Conservation (phyloP, 768 basidiomycete genomes). For the Coprinellus micaceus region DNA sequence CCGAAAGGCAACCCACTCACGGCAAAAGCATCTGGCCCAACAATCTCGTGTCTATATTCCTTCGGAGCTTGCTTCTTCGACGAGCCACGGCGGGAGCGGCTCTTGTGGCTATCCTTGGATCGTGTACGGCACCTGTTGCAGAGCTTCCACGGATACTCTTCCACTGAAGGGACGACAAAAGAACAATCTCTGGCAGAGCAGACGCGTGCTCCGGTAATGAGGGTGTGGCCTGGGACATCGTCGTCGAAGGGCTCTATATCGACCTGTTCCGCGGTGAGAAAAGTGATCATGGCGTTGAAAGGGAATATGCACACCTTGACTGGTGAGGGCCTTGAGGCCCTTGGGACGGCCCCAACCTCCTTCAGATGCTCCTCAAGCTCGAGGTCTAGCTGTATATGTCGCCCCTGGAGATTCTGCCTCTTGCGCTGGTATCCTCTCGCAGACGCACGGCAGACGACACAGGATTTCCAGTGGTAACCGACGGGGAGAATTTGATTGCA, state of each 20-base stretch:
- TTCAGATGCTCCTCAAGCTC: conserved; percentile 12
- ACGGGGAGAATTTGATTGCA: conserved; percentile 32
- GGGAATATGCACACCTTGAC: not conserved
- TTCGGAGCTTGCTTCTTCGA: conserved; percentile 2
- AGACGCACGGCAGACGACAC: conserved; percentile 37
- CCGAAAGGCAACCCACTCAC: not conserved
- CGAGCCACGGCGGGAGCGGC: conserved; percentile 7
- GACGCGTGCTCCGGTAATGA: conserved; percentile 32
- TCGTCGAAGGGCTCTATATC: not conserved
- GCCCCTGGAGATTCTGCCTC: conserved; percentile 25
- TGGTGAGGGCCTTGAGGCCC: not conserved
- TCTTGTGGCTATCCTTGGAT: conserved; percentile 18
- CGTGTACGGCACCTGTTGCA: conserved; percentile 37
- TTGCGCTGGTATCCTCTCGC: conserved; percentile 32
- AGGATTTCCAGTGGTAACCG: conserved; percentile 39
- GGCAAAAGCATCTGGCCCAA: not conserved
- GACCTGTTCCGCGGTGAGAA: conserved; percentile 8
- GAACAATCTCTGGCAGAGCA: conserved; percentile 34
- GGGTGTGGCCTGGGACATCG: conserved; percentile 5
- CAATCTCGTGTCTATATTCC: not conserved
- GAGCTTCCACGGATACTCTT: conserved; percentile 38
- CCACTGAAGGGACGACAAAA: conserved; percentile 30
- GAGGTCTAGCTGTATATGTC: conserved; percentile 18
- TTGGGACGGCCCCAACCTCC: not conserved
- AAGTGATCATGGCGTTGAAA: no score